phyloP scores from a whole-genome alignment of 2,329 filamentous ascomycete species.

The Verruconis gallopava region DNA sequence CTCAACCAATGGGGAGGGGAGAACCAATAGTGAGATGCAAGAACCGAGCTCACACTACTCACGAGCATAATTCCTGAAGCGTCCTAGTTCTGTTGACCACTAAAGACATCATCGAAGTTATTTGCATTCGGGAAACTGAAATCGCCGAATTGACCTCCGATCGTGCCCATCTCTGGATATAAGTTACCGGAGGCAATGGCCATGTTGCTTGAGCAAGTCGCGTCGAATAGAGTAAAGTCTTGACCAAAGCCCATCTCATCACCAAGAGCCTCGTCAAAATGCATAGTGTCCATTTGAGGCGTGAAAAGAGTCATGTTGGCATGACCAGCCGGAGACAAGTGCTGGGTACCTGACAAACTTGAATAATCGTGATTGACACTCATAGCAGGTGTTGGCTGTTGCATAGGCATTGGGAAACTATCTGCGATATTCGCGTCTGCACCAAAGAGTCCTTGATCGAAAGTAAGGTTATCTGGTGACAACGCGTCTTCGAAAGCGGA shows the following conservation, averaged over 20 bases:
- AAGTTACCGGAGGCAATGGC: slow-evolving; percentile 15
- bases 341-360: slow-evolving; percentile 21
- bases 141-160: slow-evolving; percentile 23
- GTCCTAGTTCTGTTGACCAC: neutral
- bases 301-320: slow-evolving; percentile 57
- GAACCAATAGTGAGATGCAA: neutral
- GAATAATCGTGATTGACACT: slow-evolving; percentile 5
- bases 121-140: neutral
- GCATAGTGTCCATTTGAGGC: slow-evolving; percentile 47
- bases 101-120: neutral
- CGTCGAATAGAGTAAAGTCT: slow-evolving; percentile 52
- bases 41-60: too few relatives aligned
- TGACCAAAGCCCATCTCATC: slow-evolving; percentile 34
- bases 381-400: slow-evolving; percentile 9
- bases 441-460: slow-evolving; percentile 47
- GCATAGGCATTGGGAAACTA: slow-evolving; percentile 42
- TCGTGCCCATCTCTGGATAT: slow-evolving; percentile 28
- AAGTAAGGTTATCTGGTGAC: slow-evolving; percentile 35
- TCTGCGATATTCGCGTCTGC: slow-evolving; percentile 48
- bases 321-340: slow-evolving; percentile 58
- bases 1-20: neutral
- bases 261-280: slow-evolving; percentile 20
- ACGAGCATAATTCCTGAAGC: too few relatives aligned
- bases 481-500: slow-evolving; percentile 28
- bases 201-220: neutral